phyloP scores from a whole-genome alignment of 495 filamentous ascomycete species.

The Aspergillus coremiiformis region DNA sequence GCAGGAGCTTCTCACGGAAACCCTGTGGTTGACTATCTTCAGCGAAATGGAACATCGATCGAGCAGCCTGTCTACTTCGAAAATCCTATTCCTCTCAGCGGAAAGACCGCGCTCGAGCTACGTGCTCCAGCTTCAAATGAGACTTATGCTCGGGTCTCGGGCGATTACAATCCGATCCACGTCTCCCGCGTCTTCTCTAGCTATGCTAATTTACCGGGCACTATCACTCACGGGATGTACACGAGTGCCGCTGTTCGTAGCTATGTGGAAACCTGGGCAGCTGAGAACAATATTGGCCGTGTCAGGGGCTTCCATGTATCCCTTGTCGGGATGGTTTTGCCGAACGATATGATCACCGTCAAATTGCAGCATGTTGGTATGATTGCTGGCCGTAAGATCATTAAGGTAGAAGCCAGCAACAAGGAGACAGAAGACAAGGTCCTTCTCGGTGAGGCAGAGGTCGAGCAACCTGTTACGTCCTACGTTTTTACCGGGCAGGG shows the following conservation, averaged over 20 bases:
- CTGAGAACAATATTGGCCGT: constrained; percentile 95
- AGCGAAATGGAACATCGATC: constrained; percentile 84
- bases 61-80: constrained; percentile 97
- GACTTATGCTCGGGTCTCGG: constrained; percentile 93
- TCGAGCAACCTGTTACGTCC: constrained; percentile 93
- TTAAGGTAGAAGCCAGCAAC: constrained; percentile 93
- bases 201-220: constrained; percentile 91
- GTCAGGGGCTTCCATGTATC: constrained; percentile 94
- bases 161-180: constrained; percentile 98
- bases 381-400: constrained; percentile 96
- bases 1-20: constrained; percentile 87
- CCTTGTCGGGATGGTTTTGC: constrained; percentile 94
- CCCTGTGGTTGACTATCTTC: constrained; percentile 91
- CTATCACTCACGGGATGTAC: constrained; percentile 99
- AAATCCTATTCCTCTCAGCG: constrained; percentile 90
- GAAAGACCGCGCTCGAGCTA: constrained; percentile 78
- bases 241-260: constrained; percentile 95
- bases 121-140: constrained; percentile 96
- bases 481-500: constrained; percentile 99
- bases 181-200: constrained; percentile 92
- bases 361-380: constrained; percentile 95
- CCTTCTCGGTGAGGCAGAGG: constrained; percentile 88
- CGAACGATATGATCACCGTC: constrained; percentile 89
- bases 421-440: constrained; percentile 94
- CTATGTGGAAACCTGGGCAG: constrained; percentile 98